Percentiles rank a stretch among this genome's conserved stretches.
These are phyloP conservation scores for Rhodosporidiobolus sp. DNA, from an alignment of 768 basidiomycete genomes.

Conservation along the genomic window DNA sequence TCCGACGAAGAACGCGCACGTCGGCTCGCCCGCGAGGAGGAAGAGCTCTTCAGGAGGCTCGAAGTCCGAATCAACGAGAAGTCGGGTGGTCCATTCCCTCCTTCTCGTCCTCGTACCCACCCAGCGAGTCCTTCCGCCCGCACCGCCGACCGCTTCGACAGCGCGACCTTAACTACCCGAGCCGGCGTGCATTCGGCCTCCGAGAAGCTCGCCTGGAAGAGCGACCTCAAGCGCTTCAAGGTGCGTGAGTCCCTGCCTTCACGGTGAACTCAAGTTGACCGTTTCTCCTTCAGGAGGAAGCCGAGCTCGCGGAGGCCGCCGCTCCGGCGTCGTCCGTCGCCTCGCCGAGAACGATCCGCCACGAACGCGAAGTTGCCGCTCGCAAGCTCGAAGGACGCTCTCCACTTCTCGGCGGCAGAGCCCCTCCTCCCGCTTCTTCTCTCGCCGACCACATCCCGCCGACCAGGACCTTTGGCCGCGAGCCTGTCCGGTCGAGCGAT, in stretches of 20 bases:
- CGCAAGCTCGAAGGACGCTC: slow-evolving; percentile 10
- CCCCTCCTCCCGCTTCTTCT: not conserved
- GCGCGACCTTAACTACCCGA: not conserved
- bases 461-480: too few relatives aligned
- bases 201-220: slow-evolving; percentile 5
- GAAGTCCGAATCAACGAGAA: not conserved
- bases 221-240: not conserved
- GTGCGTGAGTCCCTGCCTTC: too few relatives aligned
- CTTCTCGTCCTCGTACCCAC: not conserved
- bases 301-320: not conserved
- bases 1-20: not conserved
- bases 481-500: not conserved
- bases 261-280: too few relatives aligned
- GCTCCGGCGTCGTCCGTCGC: not conserved
- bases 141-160: not conserved
- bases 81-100: not conserved
- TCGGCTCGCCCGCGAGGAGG: not conserved
- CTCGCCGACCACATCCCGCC: not conserved
- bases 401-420: not conserved
- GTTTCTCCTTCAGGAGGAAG: not conserved
- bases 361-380: slow-evolving; percentile 1
- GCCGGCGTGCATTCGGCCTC: not conserved
- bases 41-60: not conserved
- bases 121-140: not conserved
- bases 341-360: slow-evolving; percentile 2